Base-by-base conservation (phyloP, 2,329 filamentous ascomycete genomes). In the Alternaria ethzedia region DNA sequence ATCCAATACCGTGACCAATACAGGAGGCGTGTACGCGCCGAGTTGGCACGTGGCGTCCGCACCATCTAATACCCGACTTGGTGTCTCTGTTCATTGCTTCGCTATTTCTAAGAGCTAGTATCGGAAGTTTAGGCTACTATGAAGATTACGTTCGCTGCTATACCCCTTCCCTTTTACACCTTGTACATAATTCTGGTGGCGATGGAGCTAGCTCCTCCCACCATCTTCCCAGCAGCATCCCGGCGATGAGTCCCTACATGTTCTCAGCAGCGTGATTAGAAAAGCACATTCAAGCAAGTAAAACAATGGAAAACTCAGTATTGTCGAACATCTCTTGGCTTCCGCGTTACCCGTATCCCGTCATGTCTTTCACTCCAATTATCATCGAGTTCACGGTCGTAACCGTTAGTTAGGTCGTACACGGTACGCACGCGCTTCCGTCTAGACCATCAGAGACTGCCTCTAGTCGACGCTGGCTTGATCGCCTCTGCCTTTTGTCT, bases 1-100 rank as follows among this genome's bases (percentile, higher is more conserved):
- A 88, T 91, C 61, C 84, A 86, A 74, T 91, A 90, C 80, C 84
- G 88, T 41, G 88, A 91, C 52, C 84, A 86, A 69, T 92, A 89
- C 79, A 82, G 84, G 73, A 82, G 85, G 67, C 82, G 86, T 58
- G 79, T 84, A 50, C 84, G 83, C 15, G 79, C 81, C 54, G 82
- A 79, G 61, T 59, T 66, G 28, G 73, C 75, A 10, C 66, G 66
- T 20, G 69, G 67, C n/a, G 67, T 79, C 62, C 75, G 74, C 59
- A 79, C 78, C 11, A 80, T 80, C 25, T 80, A 75, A 75, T 65
- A 15, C 28, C 13, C 21, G n/a, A 4, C 23, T 25, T 41, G 30
- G 20, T 36, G 49, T 28, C 21, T 9, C n/a, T 21, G 20, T 52
- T 41, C 30, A 9, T 52, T 32, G 17, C 25, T 26, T 26, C 4